phyloP scores from a whole-genome alignment of 225 moss, liverwort and hornwort genomes.

The Marchantia paleacea region DNA sequence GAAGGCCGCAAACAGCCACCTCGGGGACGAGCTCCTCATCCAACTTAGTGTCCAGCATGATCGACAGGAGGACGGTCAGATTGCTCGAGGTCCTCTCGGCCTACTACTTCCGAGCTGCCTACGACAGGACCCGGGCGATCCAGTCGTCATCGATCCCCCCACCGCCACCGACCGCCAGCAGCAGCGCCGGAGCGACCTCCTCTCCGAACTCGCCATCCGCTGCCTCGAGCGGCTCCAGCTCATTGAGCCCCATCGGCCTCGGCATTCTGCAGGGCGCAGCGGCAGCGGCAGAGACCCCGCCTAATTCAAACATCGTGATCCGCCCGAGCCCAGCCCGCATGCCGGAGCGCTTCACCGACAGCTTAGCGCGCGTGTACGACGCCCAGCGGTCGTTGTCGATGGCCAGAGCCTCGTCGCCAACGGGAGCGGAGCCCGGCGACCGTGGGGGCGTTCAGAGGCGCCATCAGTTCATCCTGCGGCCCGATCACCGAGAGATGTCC shows the following conservation, averaged over 20 bases:
- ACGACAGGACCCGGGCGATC: constrained; percentile 5
- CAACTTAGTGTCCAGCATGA: not conserved
- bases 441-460: not conserved
- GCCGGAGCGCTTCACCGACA: constrained; percentile 1
- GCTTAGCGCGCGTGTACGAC: not conserved
- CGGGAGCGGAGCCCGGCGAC: not conserved
- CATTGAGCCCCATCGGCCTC: not conserved
- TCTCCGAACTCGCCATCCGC: not conserved
- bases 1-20: not conserved
- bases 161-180: not conserved
- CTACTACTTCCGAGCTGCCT: constrained; percentile 19
- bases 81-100: constrained; percentile 13
- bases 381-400: not conserved
- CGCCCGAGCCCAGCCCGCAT: not conserved
- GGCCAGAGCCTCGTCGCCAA: not conserved
- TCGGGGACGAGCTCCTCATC: not conserved
- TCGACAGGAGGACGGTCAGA: constrained; percentile 8
- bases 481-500: not conserved
- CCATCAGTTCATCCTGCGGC: constrained; percentile 9
- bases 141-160: not conserved
- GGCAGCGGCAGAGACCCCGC: too few relatives aligned
- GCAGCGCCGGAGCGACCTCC: not conserved
- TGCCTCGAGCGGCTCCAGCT: not conserved
- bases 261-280: not conserved
- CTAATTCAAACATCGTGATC: not conserved